Base-by-base conservation (phyloP, 75 land plant genomes). In the Pinus tabuliformis region DNA sequence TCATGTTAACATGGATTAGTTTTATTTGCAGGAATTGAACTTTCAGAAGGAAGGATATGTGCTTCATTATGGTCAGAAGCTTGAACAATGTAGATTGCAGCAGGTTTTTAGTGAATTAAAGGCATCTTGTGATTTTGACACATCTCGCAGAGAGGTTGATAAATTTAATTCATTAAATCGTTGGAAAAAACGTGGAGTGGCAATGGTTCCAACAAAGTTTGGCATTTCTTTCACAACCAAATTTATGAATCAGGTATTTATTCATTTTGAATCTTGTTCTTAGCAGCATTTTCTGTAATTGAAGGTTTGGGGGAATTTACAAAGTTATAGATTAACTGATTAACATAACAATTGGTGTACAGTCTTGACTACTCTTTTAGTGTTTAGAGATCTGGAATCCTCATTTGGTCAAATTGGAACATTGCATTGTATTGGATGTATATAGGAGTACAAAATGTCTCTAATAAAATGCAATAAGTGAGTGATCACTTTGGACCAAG, bases 131-230 rank as follows among this genome's bases (percentile, higher is more conserved):
- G 83, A 83, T 30, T 90, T 94, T 58, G 62, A 56, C 3, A 79
- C 81, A 39, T 86, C 85, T 70, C 78, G 84, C 17, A 72, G 78
- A 42, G 85, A 86, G 49, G 89, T 84, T 21, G 79, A 90, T 13
- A 49, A 77, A 6, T 97, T 92, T 78, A 97, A 97, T 79, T 58
- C 18, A 30, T 73, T 86, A 15, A 87, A 97, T 68, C 89, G 96
- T 21, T 97, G 98, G 98, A 94, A 80, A 79, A 97, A 97, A 58
- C 93, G 99, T 65, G 99, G 99, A 21, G 56, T 97, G 57, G 86
- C 99, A 13, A 89, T 97, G 87, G 73, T 97, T 33, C 99, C 99
- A 18, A 97, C 99, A 62, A 97, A 97, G 75, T 97, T 97, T 85
- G 99, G 99, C n/a, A 97, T 97, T 39, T 90, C 98, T 13, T 97